Percentiles rank a stretch among this genome's conserved stretches.
phyloP scores from a whole-genome alignment of 345 rosid genomes.

The Viola odorata region DNA sequence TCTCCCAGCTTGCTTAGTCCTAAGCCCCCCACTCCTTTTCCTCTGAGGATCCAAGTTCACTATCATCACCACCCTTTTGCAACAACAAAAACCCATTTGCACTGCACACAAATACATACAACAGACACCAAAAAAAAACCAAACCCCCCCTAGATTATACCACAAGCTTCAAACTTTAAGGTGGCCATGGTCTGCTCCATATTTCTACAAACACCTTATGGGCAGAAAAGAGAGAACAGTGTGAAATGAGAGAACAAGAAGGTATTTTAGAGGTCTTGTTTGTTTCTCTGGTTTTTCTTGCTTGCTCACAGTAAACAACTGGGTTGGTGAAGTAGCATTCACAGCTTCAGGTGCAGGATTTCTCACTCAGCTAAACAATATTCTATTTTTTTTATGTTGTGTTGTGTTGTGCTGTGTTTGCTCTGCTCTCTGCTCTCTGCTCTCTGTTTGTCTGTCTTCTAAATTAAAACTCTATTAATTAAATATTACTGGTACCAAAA shows the following conservation, averaged over 20 bases:
- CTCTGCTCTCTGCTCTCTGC: not conserved
- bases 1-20: conserved; percentile 94
- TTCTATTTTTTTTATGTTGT: not conserved
- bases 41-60: conserved; percentile 90
- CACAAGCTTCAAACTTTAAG: conserved; percentile 33
- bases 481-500: no score
- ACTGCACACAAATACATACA: not conserved
- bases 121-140: not conserved
- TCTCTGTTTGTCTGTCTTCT: no score
- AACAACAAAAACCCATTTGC: conserved; percentile 39
- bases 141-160: conserved; percentile 25
- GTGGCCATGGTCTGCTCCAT: conserved; percentile 57
- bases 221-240: not conserved
- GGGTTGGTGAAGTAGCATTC: conserved; percentile 5
- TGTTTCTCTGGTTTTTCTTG: not conserved
- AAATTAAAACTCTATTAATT: no score
- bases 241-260: no score
- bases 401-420: not conserved
- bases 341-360: conserved; percentile 1
- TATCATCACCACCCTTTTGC: conserved; percentile 49
- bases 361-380: conserved; percentile 4
- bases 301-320: not conserved
- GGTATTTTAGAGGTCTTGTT: not conserved
- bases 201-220: not conserved
- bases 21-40: conserved; percentile 86